Evolutionary conservation across 768 basidiomycete species (phyloP), one percentile per base, ranked within the genome.

Genomic region (Termitomyces sp.): DNA sequence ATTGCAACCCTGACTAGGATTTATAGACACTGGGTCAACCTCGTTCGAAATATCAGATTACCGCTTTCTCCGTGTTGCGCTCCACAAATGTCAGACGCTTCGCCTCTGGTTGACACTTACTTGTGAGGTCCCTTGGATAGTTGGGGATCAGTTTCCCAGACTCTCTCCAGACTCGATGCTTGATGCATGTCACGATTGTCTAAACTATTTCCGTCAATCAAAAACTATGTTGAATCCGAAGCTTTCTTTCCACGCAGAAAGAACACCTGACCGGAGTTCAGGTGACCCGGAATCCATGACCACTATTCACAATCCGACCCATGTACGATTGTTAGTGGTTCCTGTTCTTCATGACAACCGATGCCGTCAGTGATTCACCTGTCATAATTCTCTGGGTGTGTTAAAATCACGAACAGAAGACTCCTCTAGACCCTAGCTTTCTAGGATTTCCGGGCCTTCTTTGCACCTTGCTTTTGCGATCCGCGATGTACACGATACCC

Each of bases 31-130:
- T n/a, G 23, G 14, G 38, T 41, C 13, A 38, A 3, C 23, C 35
- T 26, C 38, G 38, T 13, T n/a, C 18, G 26, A 36, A 23, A 36
- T 70, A 66, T 20, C 59, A 63, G 50, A 72, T 54, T 10, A 70
- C 66, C 33, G 62, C 73, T 70, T 55, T 70, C 69, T 16, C 70
- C 71, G 59, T 73, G 14, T 18, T 30, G 30, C 14, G 51, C 23
- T 36, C 3, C 18, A 38, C 51, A 38, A 16, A 14, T 36, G 7
- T 52, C 16, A 28, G 51, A 8, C 16, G 18, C 38, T 54, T 32
- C 28, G 13, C 30, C 13, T 12, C 12, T 54, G 28, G 18, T 41
- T 43, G 26, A 54, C 53, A 43, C 50, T 52, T 38, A 51, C 7
- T 32, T 1, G 23, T 51, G 35, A 26, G 23, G 35, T 38, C 50